Conservation (phyloP, 2,329 filamentous ascomycete genomes). For the Allantophomopsis cytisporea region DNA sequence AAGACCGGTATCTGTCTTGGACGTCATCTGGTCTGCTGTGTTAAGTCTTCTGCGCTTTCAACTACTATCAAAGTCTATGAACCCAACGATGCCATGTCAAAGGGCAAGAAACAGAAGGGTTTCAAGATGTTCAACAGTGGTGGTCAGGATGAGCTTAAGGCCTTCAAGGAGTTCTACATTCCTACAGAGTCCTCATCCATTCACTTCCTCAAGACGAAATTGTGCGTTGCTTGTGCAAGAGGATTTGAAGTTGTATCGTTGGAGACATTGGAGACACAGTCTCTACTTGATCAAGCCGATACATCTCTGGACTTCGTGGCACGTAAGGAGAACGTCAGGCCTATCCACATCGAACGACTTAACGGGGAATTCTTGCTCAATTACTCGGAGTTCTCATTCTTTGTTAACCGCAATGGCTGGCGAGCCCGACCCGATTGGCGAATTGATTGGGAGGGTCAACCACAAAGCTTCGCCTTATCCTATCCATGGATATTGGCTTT, state of each 20-base stretch:
- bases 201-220: slow-evolving; percentile 91
- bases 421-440: slow-evolving; percentile 90
- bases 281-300: slow-evolving; percentile 90
- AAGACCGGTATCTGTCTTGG: slow-evolving; percentile 92
- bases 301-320: slow-evolving; percentile 96
- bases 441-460: slow-evolving; percentile 93
- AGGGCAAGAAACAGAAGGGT: slow-evolving; percentile 90
- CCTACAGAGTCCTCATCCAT: slow-evolving; percentile 96
- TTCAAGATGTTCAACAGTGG: slow-evolving; percentile 85
- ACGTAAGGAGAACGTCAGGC: slow-evolving; percentile 82
- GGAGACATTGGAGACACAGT: slow-evolving; percentile 96
- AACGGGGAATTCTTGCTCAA: slow-evolving; percentile 96
- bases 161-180: slow-evolving; percentile 98
- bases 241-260: slow-evolving; percentile 96
- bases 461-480: slow-evolving; percentile 83
- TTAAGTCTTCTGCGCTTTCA: slow-evolving; percentile 85
- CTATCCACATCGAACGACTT: slow-evolving; percentile 93
- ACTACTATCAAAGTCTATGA: slow-evolving; percentile 99
- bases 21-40: slow-evolving; percentile 87
- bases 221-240: slow-evolving; percentile 89
- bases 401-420: slow-evolving; percentile 94
- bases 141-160: slow-evolving; percentile 87
- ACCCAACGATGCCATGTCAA: slow-evolving; percentile 86
- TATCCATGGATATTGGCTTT: slow-evolving; percentile 97
- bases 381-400: slow-evolving; percentile 98